Percentiles rank a stretch among this genome's conserved stretches.
phyloP scores from a whole-genome alignment of 768 basidiomycete genomes.

The Amanita polypyramis region DNA sequence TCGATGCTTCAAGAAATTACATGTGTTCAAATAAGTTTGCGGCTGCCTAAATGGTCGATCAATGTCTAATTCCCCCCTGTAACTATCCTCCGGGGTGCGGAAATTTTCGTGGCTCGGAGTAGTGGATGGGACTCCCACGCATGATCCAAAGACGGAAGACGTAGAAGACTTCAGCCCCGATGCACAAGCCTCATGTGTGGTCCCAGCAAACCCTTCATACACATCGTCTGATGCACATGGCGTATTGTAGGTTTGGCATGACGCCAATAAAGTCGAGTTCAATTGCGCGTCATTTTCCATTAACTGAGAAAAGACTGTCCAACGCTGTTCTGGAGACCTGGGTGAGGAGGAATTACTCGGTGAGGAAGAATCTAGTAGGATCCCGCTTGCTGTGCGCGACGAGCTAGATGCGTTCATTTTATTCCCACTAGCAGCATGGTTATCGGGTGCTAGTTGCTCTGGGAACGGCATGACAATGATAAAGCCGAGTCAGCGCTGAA shows the following conservation, averaged over 20 bases:
- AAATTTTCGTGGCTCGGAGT: neutral
- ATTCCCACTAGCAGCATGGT: no score
- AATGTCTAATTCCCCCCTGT: neutral
- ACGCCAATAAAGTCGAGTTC: conserved; percentile 10
- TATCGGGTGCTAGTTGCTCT: no score
- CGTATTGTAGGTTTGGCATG: conserved; percentile 1
- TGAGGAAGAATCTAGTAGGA: neutral
- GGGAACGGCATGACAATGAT: no score
- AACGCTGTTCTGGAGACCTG: conserved; percentile 26
- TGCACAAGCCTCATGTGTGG: neutral
- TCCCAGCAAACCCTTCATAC: neutral
- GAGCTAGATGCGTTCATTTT: no score
- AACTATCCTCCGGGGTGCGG: neutral
- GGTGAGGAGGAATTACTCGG: conserved; percentile 5
- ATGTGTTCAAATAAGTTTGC: neutral
- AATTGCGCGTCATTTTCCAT: conserved; percentile 57
- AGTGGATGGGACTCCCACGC: neutral
- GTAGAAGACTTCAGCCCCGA: neutral
- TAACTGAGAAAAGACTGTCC: conserved; percentile 61
- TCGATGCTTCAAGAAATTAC: neutral
- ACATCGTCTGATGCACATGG: neutral
- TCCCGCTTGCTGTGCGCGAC: no score
- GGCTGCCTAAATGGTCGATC: neutral
- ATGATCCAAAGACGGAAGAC: neutral
- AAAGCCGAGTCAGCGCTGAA: no score